Conservation (phyloP, 148 eudicot species). For the Rhododendron ferrugineum region DNA sequence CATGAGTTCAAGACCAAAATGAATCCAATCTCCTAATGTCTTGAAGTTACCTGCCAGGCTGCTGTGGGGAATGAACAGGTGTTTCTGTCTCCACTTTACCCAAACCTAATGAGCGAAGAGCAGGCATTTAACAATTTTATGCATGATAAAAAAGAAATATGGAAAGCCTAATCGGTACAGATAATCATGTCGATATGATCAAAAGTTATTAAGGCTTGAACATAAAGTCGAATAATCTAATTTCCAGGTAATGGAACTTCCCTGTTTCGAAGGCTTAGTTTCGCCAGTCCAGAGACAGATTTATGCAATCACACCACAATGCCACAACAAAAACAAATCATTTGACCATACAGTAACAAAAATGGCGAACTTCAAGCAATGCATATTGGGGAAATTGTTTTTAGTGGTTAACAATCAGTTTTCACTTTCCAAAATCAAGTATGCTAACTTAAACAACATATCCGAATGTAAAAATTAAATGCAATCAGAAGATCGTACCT, state of each 20-base stretch:
- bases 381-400: neutral
- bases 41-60: conserved; percentile 44
- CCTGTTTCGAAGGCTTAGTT: neutral
- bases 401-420: neutral
- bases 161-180: neutral
- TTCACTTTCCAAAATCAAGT: neutral
- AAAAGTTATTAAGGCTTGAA: neutral
- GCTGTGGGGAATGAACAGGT: conserved; percentile 70
- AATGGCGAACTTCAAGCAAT: neutral
- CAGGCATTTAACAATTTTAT: conserved; percentile 8
- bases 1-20: neutral
- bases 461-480: neutral
- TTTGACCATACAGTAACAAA: neutral
- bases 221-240: neutral
- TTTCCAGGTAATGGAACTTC: neutral
- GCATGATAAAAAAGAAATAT: neutral
- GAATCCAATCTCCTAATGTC: conserved; percentile 1
- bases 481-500: conserved; percentile 37
- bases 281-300: neutral
- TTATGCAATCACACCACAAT: neutral
- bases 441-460: neutral
- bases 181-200: neutral
- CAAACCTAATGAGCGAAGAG: conserved; percentile 45
- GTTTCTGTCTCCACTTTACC: conserved; percentile 66
- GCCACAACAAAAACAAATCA: neutral